Base-by-base conservation (phyloP, 2,329 filamentous ascomycete species). In the Neocatenulostroma microsporum region DNA sequence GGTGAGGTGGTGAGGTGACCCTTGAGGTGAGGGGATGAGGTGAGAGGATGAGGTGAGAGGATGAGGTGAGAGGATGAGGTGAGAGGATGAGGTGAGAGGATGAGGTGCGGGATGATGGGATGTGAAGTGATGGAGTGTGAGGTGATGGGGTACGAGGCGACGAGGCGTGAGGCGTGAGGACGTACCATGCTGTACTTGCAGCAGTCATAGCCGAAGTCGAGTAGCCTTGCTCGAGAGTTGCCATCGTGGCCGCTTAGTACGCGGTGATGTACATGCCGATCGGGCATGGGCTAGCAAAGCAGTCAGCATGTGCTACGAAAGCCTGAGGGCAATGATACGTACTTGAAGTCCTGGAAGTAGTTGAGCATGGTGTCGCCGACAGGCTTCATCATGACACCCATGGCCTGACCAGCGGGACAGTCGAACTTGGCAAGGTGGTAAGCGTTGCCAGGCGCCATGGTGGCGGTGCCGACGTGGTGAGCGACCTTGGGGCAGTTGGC, bases 291-390 rank as follows among this genome's bases (percentile, higher is more conserved):
- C 36, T 38, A 21, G 9, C 23, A 24, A 35, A n/a, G 3, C 19
- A 8, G 30, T 36, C 19, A 39, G 40, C 26, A 24, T 19, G 21
- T 9, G 8, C 15, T 10, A 3, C 9, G 6, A 25, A 9, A 13
- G 15, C 14, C 42, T 45, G 15, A 46, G 38, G 42, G 34, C 40
- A 49, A 24, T 66, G 67, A 49, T n/a, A n/a, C n/a, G n/a, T n/a
- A n/a, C n/a, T 78, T 79, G 47, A 64, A 79, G 53, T 82, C 76
- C 61, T 84, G 69, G 62, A 82, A 80, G 58, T 72, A 83, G 38
- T 70, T 59, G 25, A 82, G 56, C 31, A 63, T 53, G 25, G 75
- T 75, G 44, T 61, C 62, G 3, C 69, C 72, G 5, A 61, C 61
- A 29, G 65, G 62, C 30, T 61, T 67, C 48, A 82, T 65, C 61